Evolutionary conservation across 2,329 filamentous ascomycete genomes (phyloP), one percentile per base, ranked within the genome.

Genomic region (Ascochyta viciae-villosae): DNA sequence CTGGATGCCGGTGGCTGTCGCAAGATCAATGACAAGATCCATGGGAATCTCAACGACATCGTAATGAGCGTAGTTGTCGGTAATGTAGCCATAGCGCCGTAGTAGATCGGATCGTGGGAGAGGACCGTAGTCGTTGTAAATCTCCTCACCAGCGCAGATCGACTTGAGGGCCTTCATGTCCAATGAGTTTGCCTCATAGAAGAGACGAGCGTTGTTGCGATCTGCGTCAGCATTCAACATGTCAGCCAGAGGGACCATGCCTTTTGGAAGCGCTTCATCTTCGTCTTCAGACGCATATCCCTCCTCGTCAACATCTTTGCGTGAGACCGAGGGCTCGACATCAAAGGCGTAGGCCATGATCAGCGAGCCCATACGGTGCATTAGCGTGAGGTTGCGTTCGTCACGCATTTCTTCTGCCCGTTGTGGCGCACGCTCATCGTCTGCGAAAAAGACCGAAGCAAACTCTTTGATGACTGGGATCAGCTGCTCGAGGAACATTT

Each of bases 281-380:
- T 81, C 78, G 19, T 78, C 77, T 57, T 81, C 79, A 26, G 77
- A 78, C 4, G 69, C 74, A 54, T 76, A 79, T 16, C 80, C 80
- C 43, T 84, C 83, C 3, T 87, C 84, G 2, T 86, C 85, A 0
- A 85, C 81, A 4, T 87, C 81, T 22, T 86, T 83, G 13, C 60
- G 59, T 5, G 56, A 45, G 34, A 64, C 58, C 13, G 66, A 70
- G 33, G 81, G 81, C 61, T 87, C 85, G 6, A 96, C 83, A 64
- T 96, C 92, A 71, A 96, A 96, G 0, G 92, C 92, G 71, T 96
- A 96, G 0, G 92, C 89, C 92, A 96, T 96, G 63, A 96, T 94
- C 15, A 89, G 87, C 58, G 89, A 93, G 1, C 90, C 92, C 88
- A 96, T 93, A 8, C 86, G 83, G 72, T 96, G 92, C 48, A 90